Evolutionary conservation across 352 stramenopile species (phyloP).

Genomic region (Thalassiosira exigua): DNA sequence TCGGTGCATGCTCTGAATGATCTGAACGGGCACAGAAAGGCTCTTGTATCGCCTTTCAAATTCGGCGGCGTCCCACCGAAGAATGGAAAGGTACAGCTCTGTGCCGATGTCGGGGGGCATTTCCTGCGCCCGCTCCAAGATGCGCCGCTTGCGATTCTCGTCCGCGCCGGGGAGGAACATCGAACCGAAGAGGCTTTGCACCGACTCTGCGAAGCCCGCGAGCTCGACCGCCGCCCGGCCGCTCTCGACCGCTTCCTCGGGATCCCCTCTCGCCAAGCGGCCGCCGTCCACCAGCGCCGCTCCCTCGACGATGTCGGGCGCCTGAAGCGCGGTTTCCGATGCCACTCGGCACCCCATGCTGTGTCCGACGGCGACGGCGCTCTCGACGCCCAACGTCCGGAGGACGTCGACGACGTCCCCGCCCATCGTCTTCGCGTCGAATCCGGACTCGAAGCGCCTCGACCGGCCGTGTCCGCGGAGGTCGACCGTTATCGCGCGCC

Average conservation of each 20-base stretch:
- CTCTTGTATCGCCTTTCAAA: not conserved
- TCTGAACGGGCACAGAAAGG: slow-evolving; percentile 5
- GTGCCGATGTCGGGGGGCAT: not conserved
- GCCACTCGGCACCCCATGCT: slow-evolving; percentile 1
- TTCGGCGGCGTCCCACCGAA: not conserved
- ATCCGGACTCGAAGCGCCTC: not conserved
- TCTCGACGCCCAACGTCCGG: not conserved
- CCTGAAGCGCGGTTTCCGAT: not conserved
- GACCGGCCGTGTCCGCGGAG: slow-evolving; percentile 2
- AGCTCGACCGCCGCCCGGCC: not conserved
- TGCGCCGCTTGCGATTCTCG: not conserved
- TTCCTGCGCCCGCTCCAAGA: slow-evolving; percentile 8
- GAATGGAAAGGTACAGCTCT: not conserved
- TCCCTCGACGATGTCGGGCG: not conserved
- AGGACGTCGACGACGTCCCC: not conserved
- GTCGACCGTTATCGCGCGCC: not conserved
- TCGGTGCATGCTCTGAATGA: slow-evolving; percentile 9
- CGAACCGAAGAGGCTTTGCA: not conserved
- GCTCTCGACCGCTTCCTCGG: not conserved
- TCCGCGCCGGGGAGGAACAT: slow-evolving; percentile 3
- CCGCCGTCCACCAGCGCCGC: not conserved
- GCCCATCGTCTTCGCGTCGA: not conserved
- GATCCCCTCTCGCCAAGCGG: not conserved
- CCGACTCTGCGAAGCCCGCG: not conserved
- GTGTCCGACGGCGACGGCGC: not conserved